These are phyloP conservation scores for Colletotrichum filicis DNA, from an alignment of 2,329 filamentous ascomycete genomes.

Conservation along the genomic window DNA sequence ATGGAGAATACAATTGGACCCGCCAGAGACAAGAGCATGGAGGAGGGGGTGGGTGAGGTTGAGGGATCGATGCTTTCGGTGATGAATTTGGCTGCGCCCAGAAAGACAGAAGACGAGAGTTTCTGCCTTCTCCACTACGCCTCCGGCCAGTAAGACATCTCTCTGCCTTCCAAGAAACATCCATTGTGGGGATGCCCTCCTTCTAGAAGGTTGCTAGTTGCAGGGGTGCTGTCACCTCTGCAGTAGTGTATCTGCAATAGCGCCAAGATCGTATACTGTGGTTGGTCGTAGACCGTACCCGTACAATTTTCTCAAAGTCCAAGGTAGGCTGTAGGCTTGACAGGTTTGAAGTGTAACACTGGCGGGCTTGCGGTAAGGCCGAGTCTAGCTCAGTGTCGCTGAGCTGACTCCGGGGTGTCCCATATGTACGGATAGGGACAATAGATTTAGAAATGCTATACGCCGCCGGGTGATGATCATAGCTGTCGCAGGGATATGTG, in stretches of 20 bases:
- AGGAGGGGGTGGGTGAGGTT: slow-evolving; percentile 2
- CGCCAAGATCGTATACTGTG: not conserved
- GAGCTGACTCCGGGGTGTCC: slow-evolving; percentile 1
- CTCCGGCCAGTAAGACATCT: slow-evolving; percentile 7
- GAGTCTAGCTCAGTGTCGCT: not conserved
- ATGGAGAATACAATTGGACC: slow-evolving; percentile 5
- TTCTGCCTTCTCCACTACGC: slow-evolving; percentile 11
- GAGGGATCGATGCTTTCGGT: slow-evolving; percentile 22
- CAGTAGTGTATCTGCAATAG: not conserved
- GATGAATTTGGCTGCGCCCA: slow-evolving; percentile 18
- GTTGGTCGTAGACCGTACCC: not conserved
- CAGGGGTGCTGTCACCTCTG: slow-evolving; percentile 19
- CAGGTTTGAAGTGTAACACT: not conserved
- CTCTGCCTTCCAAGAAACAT: slow-evolving; percentile 13
- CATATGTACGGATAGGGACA: not conserved
- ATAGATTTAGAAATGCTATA: not conserved
- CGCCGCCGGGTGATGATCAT: not conserved
- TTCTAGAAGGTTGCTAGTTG: slow-evolving; percentile 27
- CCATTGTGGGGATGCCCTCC: slow-evolving; percentile 21
- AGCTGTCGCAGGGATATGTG: slow-evolving; percentile 1
- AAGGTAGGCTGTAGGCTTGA: not conserved
- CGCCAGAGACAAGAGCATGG: slow-evolving; percentile 23
- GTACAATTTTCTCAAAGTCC: not conserved
- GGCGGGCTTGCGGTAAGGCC: not conserved
- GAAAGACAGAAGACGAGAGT: slow-evolving; percentile 22